Base-by-base conservation (phyloP, 2,329 filamentous ascomycete genomes). In the Fusarium tanahbumbuense region DNA sequence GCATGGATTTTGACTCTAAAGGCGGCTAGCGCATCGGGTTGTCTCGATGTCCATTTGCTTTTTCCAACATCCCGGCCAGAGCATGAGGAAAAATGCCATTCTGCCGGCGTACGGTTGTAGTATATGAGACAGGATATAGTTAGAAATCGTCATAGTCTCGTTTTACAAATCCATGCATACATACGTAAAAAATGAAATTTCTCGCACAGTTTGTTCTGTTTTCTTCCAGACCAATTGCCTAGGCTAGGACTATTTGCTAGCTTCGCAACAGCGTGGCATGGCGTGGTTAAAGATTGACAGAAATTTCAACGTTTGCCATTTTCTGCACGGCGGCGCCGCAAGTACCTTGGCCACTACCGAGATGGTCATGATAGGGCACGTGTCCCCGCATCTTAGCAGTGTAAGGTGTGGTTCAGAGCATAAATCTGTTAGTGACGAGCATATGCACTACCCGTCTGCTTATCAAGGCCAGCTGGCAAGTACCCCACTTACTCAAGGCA, bases 281-380 rank as follows among this genome's bases (percentile, higher is more conserved):
- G 53, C 34, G 47, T 47, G 22, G 40, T 45, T 45, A 30, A 54
- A 57, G 46, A 62, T 56, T 71, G 59, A 62, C 63, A 70, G 42
- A 74, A 75, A 69, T 68, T 74, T 68, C 48, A 69, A 69, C 34
- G 59, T 55, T 60, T 71, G 49, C 56, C 68, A 49, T 69, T 32
- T 56, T 20, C 55, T 32, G 32, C 20, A 52, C 58, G 56, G 68
- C 50, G 49, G 42, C 63, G 59, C 72, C 59, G 66, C 60, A 73
- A 55, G 73, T 75, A 75, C 49, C 61, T 61, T 59, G 56, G 56
- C 59, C 57, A 68, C 68, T 59, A 44, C 53, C 48, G 53, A 71
- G 73, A 75, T 73, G 68, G 61, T 60, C 32, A 37, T 48, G 30
- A 27, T 50, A 64, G 64, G 60, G 72, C 72, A 75, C 61, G 61